A percentile compares a stretch with the other conserved stretches of the same genome.
Evolutionary conservation across 495 filamentous ascomycete species (phyloP).

Genomic region (Patellaria atrata): DNA sequence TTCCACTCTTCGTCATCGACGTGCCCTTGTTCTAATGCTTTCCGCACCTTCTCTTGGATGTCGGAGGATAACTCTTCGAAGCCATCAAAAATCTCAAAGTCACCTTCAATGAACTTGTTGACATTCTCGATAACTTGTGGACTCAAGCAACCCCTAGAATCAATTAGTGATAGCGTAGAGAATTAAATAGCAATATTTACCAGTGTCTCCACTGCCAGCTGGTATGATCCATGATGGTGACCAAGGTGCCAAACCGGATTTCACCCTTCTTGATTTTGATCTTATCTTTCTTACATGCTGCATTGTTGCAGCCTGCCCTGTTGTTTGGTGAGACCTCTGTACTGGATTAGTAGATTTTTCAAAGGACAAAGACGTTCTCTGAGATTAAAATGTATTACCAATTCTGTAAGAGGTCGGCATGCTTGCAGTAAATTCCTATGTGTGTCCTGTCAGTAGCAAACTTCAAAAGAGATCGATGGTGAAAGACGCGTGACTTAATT

Average conservation of each 20-base stretch:
- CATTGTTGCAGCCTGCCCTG: constrained; percentile 55
- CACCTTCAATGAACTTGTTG: constrained; percentile 41
- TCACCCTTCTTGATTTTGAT: constrained; percentile 65
- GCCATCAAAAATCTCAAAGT: constrained; percentile 68
- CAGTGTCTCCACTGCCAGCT: constrained; percentile 65
- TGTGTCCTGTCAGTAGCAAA: no score
- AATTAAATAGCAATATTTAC: constrained; percentile 31
- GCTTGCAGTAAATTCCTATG: no score
- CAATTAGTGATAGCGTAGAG: background rate
- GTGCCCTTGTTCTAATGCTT: constrained; percentile 52
- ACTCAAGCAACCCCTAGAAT: constrained; percentile 63
- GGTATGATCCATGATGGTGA: constrained; percentile 36
- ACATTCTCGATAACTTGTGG: constrained; percentile 45
- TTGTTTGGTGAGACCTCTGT: constrained; percentile 45
- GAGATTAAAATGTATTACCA: no score
- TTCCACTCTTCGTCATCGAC: constrained; percentile 67
- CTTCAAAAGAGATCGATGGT: no score
- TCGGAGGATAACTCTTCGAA: constrained; percentile 55
- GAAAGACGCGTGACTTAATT: no score
- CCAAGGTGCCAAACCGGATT: constrained; percentile 53
- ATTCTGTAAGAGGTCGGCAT: no score
- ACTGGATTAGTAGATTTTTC: constrained; percentile 1
- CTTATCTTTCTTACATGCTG: constrained; percentile 45
- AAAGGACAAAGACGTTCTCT: no score
- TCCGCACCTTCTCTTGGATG: constrained; percentile 44